Base-by-base conservation (phyloP, 345 rosid genomes). In the Salix dunnii region DNA sequence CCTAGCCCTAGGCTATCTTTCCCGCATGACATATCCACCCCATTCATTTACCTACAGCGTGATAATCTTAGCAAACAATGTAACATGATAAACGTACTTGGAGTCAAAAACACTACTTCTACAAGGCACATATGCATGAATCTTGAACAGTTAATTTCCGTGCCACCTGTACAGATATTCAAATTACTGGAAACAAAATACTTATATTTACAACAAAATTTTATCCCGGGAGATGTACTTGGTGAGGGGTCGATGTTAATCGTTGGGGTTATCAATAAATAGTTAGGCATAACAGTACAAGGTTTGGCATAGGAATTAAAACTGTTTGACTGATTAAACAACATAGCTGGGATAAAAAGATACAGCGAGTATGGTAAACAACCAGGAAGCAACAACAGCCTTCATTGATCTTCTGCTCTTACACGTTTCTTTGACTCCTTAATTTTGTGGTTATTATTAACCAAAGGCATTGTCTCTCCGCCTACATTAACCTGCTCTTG, bases 341-440 rank as follows among this genome's bases (percentile, higher is more conserved):
- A 3, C 33, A 38, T 65, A 42, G 60, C 2, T 48, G 61, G 55
- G 42, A 60, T 3, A 51, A 13, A 5, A 62, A 53, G 31, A 35
- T 53, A 42, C 14, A 69, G 8, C 14, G 36, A 42, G 25, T 12
- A 71, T 27, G 7, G 25, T 9, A 42, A 74, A 65, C 72, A 73
- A 81, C 21, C 21, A 73, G 42, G n/a, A 55, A 66, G 30, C 20
- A 5, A 25, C 53, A 68, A 38, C 27, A 68, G 58, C 21, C 46
- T 66, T 82, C 71, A 82, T 76, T 81, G 63, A 60, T 72, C 74
- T 67, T 81, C 77, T 1, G 53, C 65, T 67, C 28, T 72, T 77
- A 76, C 82, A 55, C 18, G 84, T 53, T 82, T 88, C 85, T 87
- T 88, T 53, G 88, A 72, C 84, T 74, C 80, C 65, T 82, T 83